phyloP scores from a whole-genome alignment of 108 stramenopile species.

The Pseudonitzschia pungens region DNA sequence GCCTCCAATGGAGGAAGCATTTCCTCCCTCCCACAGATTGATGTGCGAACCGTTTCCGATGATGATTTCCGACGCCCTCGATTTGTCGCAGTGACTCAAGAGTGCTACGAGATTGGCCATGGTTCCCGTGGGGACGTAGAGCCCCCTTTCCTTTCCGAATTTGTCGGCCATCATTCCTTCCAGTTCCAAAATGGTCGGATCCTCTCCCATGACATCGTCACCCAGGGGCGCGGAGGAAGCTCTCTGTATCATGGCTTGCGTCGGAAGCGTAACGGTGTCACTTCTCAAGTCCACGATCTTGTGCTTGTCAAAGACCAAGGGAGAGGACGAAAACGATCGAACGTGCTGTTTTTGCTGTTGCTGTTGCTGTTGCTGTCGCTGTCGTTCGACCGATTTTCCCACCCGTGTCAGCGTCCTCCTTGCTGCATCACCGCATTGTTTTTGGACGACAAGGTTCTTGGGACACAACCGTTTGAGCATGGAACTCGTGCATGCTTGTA shows the following conservation, averaged over 20 bases:
- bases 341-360: too few species aligned
- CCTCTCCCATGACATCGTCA: slow-evolving; percentile 97
- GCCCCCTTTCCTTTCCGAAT: slow-evolving; percentile 88
- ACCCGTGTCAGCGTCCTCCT: neutral
- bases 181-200: slow-evolving; percentile 88
- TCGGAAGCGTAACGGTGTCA: slow-evolving; percentile 96
- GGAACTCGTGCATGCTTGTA: neutral
- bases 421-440: neutral
- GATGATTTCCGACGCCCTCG: slow-evolving; percentile 78
- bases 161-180: slow-evolving; percentile 83
- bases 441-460: neutral
- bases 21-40: slow-evolving; percentile 75
- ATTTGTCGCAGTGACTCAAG: slow-evolving; percentile 79
- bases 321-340: neutral
- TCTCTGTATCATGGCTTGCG: slow-evolving; percentile 63
- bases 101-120: slow-evolving; percentile 95
- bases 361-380: too few species aligned
- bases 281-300: slow-evolving; percentile 77
- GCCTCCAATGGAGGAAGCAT: slow-evolving; percentile 36
- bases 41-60: slow-evolving; percentile 72
- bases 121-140: slow-evolving; percentile 95
- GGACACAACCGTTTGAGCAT: neutral
- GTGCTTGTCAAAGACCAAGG: neutral
- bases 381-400: neutral
- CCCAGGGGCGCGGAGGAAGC: slow-evolving; percentile 78